These are phyloP conservation scores for Mycena sp. DNA, from an alignment of 1,284 basidiomycete genomes.

Conservation along the genomic window DNA sequence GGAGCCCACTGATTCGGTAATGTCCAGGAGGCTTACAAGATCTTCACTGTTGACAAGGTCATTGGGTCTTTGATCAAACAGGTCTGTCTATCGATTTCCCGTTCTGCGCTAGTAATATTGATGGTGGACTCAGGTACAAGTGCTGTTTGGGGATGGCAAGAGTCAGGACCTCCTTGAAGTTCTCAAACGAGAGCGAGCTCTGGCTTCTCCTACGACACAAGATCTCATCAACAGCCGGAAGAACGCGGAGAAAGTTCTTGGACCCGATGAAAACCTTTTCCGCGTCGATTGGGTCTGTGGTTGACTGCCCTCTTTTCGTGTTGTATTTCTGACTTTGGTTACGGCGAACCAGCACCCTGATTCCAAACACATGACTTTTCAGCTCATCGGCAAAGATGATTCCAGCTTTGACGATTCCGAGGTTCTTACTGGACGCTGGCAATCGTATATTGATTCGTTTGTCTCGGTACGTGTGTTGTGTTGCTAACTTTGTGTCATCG, in stretches of 20 bases:
- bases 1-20: neutral
- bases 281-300: conserved; percentile 88
- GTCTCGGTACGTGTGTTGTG: conserved; percentile 67
- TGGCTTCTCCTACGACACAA: conserved; percentile 72
- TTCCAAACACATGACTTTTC: conserved; percentile 80
- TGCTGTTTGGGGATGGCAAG: conserved; percentile 80
- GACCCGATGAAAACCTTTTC: conserved; percentile 92
- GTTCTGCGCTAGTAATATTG: conserved; percentile 1
- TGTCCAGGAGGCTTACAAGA: conserved; percentile 76
- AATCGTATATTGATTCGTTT: conserved; percentile 90
- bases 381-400: conserved; percentile 92
- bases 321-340: neutral
- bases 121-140: conserved; percentile 66
- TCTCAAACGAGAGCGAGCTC: conserved; percentile 81
- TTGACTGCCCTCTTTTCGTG: neutral
- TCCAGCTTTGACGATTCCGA: conserved; percentile 88
- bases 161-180: conserved; percentile 87
- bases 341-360: conserved; percentile 74
- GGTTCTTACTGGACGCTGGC: conserved; percentile 85
- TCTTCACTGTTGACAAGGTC: conserved; percentile 95
- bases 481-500: neutral
- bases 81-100: conserved; percentile 50
- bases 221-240: conserved; percentile 89
- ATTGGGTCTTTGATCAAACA: conserved; percentile 90
- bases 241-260: conserved; percentile 85